Evolutionary conservation across 345 rosid genomes (phyloP).

Genomic region (Laguncularia racemosa): DNA sequence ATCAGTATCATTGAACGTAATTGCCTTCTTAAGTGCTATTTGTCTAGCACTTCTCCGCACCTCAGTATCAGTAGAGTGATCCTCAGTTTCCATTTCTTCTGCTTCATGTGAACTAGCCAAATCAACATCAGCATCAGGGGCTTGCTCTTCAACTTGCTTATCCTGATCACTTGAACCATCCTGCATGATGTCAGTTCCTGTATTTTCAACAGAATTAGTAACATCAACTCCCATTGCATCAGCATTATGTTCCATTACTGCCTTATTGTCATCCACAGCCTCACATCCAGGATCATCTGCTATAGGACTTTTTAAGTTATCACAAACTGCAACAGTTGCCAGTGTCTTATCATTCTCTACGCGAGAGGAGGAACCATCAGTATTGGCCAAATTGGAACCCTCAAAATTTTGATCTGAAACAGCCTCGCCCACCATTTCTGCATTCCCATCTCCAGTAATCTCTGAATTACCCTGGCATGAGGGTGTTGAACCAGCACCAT

Average conservation of each 20-base stretch:
- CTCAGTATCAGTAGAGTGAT: constrained; percentile 16
- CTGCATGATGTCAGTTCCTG: not conserved
- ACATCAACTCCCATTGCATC: not conserved
- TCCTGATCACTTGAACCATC: constrained; percentile 1
- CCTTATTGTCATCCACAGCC: not conserved
- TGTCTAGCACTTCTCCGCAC: constrained; percentile 15
- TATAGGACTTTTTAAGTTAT: not conserved
- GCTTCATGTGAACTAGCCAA: constrained; percentile 14
- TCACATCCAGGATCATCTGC: not conserved
- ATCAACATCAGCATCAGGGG: constrained; percentile 20
- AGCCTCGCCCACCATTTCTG: not conserved
- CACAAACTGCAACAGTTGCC: not conserved
- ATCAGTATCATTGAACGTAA: constrained; percentile 17
- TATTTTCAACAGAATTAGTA: not conserved
- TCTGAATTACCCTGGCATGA: not conserved
- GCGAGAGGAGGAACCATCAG: not conserved
- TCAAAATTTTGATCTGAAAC: not conserved
- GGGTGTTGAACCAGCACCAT: not conserved
- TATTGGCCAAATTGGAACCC: not conserved
- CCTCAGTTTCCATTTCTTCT: constrained; percentile 36
- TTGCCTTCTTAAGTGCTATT: constrained; percentile 14
- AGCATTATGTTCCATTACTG: not conserved
- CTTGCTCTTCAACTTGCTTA: constrained; percentile 11
- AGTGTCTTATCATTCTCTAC: not conserved
- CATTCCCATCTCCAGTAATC: not conserved